phyloP scores from a whole-genome alignment of 129 eudicot genomes.

The Artemisia tridentata region DNA sequence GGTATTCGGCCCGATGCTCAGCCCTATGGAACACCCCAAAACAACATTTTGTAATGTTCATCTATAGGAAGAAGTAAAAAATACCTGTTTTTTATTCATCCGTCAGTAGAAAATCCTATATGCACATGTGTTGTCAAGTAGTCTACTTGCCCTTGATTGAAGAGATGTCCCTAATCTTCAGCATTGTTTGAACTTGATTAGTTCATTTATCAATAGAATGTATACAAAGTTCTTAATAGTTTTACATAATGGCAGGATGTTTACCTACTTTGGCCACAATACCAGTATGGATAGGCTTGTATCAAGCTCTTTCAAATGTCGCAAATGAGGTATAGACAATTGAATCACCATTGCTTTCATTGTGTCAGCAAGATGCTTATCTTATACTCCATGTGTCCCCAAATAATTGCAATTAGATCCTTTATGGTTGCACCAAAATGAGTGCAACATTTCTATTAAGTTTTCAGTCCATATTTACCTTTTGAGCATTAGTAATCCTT shows the following conservation, averaged over 20 bases:
- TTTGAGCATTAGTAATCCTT: slow-evolving; percentile 4
- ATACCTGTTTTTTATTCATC: neutral
- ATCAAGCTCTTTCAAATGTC: slow-evolving; percentile 99
- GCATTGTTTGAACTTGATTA: neutral
- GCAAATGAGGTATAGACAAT: slow-evolving; percentile 82
- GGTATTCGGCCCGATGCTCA: too few relatives aligned
- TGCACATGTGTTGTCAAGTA: slow-evolving; percentile 5
- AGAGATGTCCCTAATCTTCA: too few relatives aligned
- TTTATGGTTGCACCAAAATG: neutral
- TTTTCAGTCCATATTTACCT: slow-evolving; percentile 7
- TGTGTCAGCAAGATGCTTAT: neutral
- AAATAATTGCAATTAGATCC: slow-evolving; percentile 7
- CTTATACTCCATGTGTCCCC: slow-evolving; percentile 3
- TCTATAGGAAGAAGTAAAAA: neutral
- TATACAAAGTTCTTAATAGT: slow-evolving; percentile 20
- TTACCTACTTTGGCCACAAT: slow-evolving; percentile 97
- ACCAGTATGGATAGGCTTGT: slow-evolving; percentile 97
- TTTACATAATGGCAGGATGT: slow-evolving; percentile 60
- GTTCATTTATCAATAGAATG: slow-evolving; percentile 9
- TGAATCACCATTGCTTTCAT: slow-evolving; percentile 2
- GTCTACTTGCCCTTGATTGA: neutral
- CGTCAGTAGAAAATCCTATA: neutral
- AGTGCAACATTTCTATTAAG: neutral
- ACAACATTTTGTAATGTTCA: neutral
- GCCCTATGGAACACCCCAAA: slow-evolving; percentile 2